Evolutionary conservation across 805 yeast genomes (phyloP).

Genomic region (Candida insectorum): DNA sequence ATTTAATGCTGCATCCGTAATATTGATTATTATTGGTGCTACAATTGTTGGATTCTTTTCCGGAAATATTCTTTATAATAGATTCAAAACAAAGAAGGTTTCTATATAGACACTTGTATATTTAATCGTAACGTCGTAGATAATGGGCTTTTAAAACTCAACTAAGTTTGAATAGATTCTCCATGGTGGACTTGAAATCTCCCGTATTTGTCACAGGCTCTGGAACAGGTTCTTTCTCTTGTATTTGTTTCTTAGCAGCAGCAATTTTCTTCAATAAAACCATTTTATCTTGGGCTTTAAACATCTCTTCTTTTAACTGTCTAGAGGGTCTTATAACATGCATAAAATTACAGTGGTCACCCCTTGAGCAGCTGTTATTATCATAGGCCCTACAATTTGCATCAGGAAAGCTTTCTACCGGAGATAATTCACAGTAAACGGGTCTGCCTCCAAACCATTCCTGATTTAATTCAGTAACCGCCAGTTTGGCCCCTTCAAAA

Average conservation of each 20-base stretch:
- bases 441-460: constrained; percentile 84
- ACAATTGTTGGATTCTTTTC: constrained; percentile 35
- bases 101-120: constrained; percentile 1
- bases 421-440: constrained; percentile 73
- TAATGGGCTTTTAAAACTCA: no score
- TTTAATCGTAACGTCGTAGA: no score
- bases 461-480: constrained; percentile 60
- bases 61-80: constrained; percentile 36
- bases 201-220: neutral
- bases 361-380: constrained; percentile 63
- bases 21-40: constrained; percentile 30
- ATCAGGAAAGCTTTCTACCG: constrained; percentile 66
- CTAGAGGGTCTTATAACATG: constrained; percentile 62
- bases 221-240: neutral
- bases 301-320: constrained; percentile 39
- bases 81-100: constrained; percentile 8
- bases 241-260: constrained; percentile 1
- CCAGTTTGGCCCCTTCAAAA: constrained; percentile 56
- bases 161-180: constrained; percentile 8
- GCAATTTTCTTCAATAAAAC: constrained; percentile 15
- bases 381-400: constrained; percentile 77
- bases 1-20: constrained; percentile 52
- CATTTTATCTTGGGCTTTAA: constrained; percentile 34
- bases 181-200: constrained; percentile 13
- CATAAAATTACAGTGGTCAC: constrained; percentile 82